Evolutionary conservation across 2,329 filamentous ascomycete genomes (phyloP).

Genomic region (Bipolaris zeicola): DNA sequence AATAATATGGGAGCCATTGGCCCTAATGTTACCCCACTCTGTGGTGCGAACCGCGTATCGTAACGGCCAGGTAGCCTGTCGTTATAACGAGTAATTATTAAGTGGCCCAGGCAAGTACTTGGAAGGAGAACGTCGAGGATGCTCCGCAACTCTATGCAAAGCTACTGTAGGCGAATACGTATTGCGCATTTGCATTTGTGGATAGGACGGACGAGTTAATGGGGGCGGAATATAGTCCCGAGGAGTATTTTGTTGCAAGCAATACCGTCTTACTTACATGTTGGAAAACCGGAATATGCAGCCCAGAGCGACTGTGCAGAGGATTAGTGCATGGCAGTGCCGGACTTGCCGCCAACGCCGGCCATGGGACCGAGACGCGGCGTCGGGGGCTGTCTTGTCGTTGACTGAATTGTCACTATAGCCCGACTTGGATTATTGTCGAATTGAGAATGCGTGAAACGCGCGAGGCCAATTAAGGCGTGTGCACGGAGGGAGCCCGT

Average conservation of each 20-base stretch:
- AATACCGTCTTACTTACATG: constrained; percentile 1
- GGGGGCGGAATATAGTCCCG: not conserved
- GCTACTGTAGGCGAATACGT: not conserved
- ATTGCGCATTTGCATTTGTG: not conserved
- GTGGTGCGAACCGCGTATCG: constrained; percentile 1
- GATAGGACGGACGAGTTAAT: not conserved
- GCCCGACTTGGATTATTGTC: not conserved
- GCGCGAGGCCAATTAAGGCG: not conserved
- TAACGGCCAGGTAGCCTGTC: constrained; percentile 1
- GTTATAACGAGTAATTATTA: not conserved
- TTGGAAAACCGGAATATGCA: constrained; percentile 15
- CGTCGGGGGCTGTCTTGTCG: constrained; percentile 7
- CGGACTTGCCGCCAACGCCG: constrained; percentile 11
- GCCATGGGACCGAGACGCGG: constrained; percentile 11
- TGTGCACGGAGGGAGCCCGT: not conserved
- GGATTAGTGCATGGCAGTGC: constrained; percentile 1
- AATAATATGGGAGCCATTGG: not conserved
- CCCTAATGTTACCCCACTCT: not conserved
- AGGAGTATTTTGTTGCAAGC: not conserved
- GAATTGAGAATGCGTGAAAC: not conserved
- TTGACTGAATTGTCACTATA: constrained; percentile 4
- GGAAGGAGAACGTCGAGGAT: not conserved
- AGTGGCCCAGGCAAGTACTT: not conserved
- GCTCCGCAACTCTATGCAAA: not conserved
- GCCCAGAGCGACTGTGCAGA: constrained; percentile 8